These are phyloP conservation scores for Dipteronia dyeriana DNA, from an alignment of 345 rosid species.

Conservation along the genomic window DNA sequence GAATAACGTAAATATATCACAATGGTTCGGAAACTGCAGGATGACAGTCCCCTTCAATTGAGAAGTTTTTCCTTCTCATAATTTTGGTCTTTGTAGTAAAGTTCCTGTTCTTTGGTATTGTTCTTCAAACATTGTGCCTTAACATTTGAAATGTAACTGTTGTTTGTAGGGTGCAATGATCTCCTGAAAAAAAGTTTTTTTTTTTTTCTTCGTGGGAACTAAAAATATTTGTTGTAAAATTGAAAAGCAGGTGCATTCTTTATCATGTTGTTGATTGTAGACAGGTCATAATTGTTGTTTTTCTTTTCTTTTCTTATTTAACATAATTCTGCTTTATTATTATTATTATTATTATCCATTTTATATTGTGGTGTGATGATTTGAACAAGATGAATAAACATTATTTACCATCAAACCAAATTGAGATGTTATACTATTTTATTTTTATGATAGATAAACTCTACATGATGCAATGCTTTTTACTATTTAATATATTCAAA, in stretches of 20 bases:
- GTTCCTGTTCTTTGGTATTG: background rate
- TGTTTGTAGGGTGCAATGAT: constrained; percentile 3
- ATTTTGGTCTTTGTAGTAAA: constrained; percentile 11
- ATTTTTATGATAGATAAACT: too few species aligned
- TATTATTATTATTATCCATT: too few species aligned
- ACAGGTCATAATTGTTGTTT: too few species aligned
- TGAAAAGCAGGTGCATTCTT: background rate
- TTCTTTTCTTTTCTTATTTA: too few species aligned
- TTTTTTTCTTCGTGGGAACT: constrained; percentile 5
- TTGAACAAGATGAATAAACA: too few species aligned
- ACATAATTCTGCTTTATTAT: too few species aligned
- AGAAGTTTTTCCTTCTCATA: constrained; percentile 3
- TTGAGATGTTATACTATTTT: too few species aligned
- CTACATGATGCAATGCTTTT: too few species aligned
- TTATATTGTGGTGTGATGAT: too few species aligned
- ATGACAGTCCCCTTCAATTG: constrained; percentile 1
- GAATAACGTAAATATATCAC: constrained; percentile 15
- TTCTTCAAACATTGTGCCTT: background rate
- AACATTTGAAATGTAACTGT: constrained; percentile 6
- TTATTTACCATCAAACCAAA: too few species aligned
- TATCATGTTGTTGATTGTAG: background rate
- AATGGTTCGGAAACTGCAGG: constrained; percentile 9
- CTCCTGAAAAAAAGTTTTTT: background rate
- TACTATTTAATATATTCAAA: too few species aligned
- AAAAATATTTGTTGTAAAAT: constrained; percentile 14